Evolutionary conservation across 768 basidiomycete species (phyloP), one percentile per base, ranked within the genome.

Genomic region (Kockovaella imperatae): DNA sequence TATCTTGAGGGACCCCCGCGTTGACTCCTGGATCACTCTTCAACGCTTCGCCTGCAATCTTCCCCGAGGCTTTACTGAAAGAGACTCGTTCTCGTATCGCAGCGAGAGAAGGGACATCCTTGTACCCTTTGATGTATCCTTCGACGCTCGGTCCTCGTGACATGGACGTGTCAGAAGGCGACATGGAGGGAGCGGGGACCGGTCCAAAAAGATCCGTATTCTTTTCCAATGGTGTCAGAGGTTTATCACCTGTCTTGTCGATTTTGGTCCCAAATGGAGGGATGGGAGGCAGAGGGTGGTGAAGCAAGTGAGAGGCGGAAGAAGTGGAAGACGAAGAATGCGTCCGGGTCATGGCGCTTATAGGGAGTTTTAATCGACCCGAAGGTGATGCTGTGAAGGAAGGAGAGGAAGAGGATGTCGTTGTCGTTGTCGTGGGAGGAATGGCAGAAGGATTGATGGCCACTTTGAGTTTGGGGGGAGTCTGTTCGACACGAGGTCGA

Each of bases 41-140:
- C 21, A 31, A 28, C 14, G 23, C 28, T 18, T 44, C 31, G 14
- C 13, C 29, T 18, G 25, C 18, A 20, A 2, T 40, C 6, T 25
- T 39, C n/a, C n/a, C n/a, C n/a, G 18, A 23, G 8, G 21, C 41
- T 28, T 35, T 42, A 35, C 5, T 50, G 23, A 42, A 23, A 14
- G 49, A 57, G 34, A 58, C 45, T 25, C 57, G 38, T 24, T 52
- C 26, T 38, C 60, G 42, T 35, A 63, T 67, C 24, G 57, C 60
- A 26, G 54, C 54, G 4, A 67, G 39, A 38, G 56, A 60, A 20
- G 64, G 64, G 2, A 64, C 57, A 32, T 59, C 57, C 38, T 52
- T 61, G 42, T 64, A 67, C 20, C 62, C 64, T 34, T 57, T 41
- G n/a, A 63, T 54, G 47, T 57, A 57, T 13, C 46, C 45, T 21